Base-by-base conservation (phyloP, 257 asterid genomes). In the Salvia miltiorrhiza region DNA sequence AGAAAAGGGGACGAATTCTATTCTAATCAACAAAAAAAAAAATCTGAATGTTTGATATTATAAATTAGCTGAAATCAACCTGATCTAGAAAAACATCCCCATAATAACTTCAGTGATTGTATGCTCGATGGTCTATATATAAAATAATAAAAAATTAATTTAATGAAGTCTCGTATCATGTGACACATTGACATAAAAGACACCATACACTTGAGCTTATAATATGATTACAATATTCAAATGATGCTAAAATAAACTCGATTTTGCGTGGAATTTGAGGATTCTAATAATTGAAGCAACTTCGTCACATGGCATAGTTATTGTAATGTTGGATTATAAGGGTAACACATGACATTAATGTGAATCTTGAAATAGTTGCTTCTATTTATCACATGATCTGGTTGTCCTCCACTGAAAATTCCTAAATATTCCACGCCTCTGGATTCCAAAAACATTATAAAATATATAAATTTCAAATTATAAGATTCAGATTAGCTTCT, bases 271-370 rank as follows among this genome's bases (percentile, higher is more conserved):
- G 30, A 52, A 67, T 40, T 74, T 49, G 39, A 52, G 65, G 41
- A 62, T 67, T 67, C 69, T 69, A 66, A 76, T 68, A 57, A 72
- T 66, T 64, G 71, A 77, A 73, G 75, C 77, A 67, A 43, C 23
- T 67, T 53, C 30, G 74, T 62, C 82, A 80, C 85, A 72, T 78
- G 82, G 59, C 40, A 1, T 50, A 72, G 10, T 71, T 74, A 67
- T 63, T 56, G 30, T 28, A 35, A 8, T 67, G 62, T 56, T 70
- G 52, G 66, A 9, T 72, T 45, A 75, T 59, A 20, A 45, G 43
- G 49, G 48, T 9, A 26, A 48, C 61, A 67, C 35, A 33, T 68
- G 30, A 47, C 23, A 64, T 59, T 26, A 40, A 37, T 70, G 49
- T 26, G 39, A 60, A 28, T 56, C 55, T 66, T 48, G 21, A 23